A percentile compares a stretch with the other conserved stretches of the same genome.
Evolutionary conservation across 2,329 filamentous ascomycete species (phyloP).

Genomic region (Aspergillus sojae): DNA sequence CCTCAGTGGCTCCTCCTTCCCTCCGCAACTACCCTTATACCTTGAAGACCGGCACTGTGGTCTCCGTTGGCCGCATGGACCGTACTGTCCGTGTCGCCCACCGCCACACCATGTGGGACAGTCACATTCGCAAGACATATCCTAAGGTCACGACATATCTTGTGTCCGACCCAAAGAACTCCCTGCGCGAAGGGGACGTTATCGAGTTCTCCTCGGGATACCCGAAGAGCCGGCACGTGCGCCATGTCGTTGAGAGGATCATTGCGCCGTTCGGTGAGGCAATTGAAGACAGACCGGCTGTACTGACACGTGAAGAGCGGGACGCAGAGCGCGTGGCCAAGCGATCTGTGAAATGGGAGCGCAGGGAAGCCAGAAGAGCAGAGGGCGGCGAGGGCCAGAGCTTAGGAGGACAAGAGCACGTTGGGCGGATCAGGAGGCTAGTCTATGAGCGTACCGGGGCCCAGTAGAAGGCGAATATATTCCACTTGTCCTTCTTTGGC

Average conservation of each 20-base stretch:
- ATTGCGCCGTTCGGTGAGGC: slow-evolving; percentile 42
- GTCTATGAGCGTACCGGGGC: slow-evolving; percentile 27
- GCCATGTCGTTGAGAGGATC: slow-evolving; percentile 47
- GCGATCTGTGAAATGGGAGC: slow-evolving; percentile 35
- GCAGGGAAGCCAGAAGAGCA: slow-evolving; percentile 31
- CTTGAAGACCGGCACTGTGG: slow-evolving; percentile 42
- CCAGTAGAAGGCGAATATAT: neutral
- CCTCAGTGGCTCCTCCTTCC: slow-evolving; percentile 27
- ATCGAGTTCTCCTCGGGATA: slow-evolving; percentile 47
- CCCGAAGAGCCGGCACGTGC: slow-evolving; percentile 41
- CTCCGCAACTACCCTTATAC: slow-evolving; percentile 40
- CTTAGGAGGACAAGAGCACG: slow-evolving; percentile 24
- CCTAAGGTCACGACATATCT: slow-evolving; percentile 36
- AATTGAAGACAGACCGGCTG: slow-evolving; percentile 40
- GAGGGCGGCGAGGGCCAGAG: slow-evolving; percentile 19
- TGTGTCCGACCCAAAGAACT: slow-evolving; percentile 45
- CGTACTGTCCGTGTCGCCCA: slow-evolving; percentile 43
- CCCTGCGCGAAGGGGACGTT: slow-evolving; percentile 47
- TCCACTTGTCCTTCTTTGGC: neutral
- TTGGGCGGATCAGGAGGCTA: slow-evolving; percentile 34
- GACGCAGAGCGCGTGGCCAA: slow-evolving; percentile 33
- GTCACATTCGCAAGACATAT: slow-evolving; percentile 41
- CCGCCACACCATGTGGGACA: slow-evolving; percentile 39
- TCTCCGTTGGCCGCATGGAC: slow-evolving; percentile 45
- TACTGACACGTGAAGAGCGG: slow-evolving; percentile 39